A percentile compares a stretch with the other conserved stretches of the same genome.
Conservation (phyloP, 768 basidiomycete species). For the Lentinula sp. region DNA sequence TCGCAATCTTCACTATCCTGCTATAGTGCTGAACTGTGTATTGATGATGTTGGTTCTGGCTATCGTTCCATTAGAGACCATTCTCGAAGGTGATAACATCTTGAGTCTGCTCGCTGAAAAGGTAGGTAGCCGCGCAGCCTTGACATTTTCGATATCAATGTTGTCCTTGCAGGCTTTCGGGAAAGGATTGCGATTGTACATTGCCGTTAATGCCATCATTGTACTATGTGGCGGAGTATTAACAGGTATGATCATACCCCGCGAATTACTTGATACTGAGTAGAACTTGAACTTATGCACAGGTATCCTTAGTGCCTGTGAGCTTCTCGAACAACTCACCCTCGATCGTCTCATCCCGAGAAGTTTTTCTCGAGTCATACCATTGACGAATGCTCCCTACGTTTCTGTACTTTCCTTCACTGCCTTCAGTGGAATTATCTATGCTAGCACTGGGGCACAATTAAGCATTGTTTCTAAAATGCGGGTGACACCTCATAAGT, state of each 20-base stretch:
- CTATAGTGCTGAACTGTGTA: slow-evolving; percentile 46
- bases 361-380: slow-evolving; percentile 41
- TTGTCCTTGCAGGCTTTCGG: slow-evolving; percentile 41
- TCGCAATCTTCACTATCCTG: slow-evolving; percentile 58
- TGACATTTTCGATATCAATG: not conserved
- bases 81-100: slow-evolving; percentile 50
- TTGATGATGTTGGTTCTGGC: slow-evolving; percentile 59
- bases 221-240: slow-evolving; percentile 70
- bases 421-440: slow-evolving; percentile 44
- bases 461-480: slow-evolving; percentile 53
- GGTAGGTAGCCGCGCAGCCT: slow-evolving; percentile 21
- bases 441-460: slow-evolving; percentile 50
- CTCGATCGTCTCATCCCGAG: slow-evolving; percentile 56
- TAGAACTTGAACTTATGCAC: not conserved
- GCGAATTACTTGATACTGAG: no score
- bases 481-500: slow-evolving; percentile 21
- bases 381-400: slow-evolving; percentile 45
- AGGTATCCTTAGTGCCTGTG: slow-evolving; percentile 56
- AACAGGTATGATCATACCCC: slow-evolving; percentile 35
- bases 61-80: slow-evolving; percentile 43
- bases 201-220: slow-evolving; percentile 63
- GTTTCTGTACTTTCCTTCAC: slow-evolving; percentile 46
- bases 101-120: slow-evolving; percentile 57
- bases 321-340: slow-evolving; percentile 51
- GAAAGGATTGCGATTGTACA: slow-evolving; percentile 53